Evolutionary conservation across 345 rosid genomes (phyloP), one percentile per base, ranked within the genome.

Genomic region (Gossypium turneri): DNA sequence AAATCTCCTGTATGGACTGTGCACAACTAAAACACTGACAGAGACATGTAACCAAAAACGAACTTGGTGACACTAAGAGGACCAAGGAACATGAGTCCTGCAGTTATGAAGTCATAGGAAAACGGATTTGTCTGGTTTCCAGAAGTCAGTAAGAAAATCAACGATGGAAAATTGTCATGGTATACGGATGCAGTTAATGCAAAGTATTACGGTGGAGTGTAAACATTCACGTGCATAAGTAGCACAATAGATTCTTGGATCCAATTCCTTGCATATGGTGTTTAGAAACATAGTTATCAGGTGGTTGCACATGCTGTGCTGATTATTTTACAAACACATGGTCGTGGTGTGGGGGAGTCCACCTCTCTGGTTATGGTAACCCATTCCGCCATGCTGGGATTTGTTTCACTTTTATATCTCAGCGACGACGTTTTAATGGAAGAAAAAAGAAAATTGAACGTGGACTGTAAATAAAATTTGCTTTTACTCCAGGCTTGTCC

Each of bases 221-320:
- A 65, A 34, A 58, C 72, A 62, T 57, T 65, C 82, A 78, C 74
- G 71, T 77, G 83, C 38, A 7, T 8, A 16, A 13, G 13, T 20
- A 11, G 76, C 57, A 57, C 45, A 9, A 56, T 58, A 70, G 72
- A 77, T 44, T 67, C 74, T 12, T n/a, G 12, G 27, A 41, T 11
- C 48, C 74, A 62, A 47, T 76, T 53, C 13, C 38, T 27, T 47
- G 51, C 51, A 12, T 47, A 47, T 9, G 50, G 13, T 47, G 51
- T 11, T 50, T 53, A n/a, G 9, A 76, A 43, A 8, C 22, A 45
- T 25, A 76, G 50, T 20, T 15, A 55, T 73, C 74, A 63, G 77
- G 75, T 56, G 79, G 58, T n/a, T 64, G 86, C 88, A 79, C 85
- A 70, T 79, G 81, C 72, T 7, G 3, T 51, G 81, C 73, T 70